Evolutionary conservation across 805 yeast species (phyloP).

Genomic region (Metschnikowia rubicola): DNA sequence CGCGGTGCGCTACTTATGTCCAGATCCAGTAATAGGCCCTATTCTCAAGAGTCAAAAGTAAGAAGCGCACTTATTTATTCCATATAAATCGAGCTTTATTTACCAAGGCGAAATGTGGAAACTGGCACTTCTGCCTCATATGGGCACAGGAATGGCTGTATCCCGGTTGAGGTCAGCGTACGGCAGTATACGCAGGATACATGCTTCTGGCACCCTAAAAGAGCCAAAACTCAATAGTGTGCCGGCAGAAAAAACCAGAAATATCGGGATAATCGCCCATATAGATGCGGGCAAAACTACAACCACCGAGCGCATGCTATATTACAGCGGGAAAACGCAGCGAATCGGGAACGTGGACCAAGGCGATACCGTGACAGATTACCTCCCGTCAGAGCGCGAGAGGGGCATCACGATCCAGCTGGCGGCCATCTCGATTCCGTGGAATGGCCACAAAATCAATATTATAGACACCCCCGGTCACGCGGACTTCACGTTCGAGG

Average conservation of each 20-base stretch:
- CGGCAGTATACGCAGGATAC: not conserved
- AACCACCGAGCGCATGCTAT: slow-evolving; percentile 94
- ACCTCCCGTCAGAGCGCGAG: slow-evolving; percentile 80
- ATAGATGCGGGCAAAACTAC: slow-evolving; percentile 99
- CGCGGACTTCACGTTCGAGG: slow-evolving; percentile 96
- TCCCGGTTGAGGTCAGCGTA: not conserved
- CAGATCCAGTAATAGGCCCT: too few species aligned
- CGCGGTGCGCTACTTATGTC: too few species aligned
- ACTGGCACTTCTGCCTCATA: too few species aligned
- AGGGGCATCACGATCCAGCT: slow-evolving; percentile 95
- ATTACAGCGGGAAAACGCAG: slow-evolving; percentile 74
- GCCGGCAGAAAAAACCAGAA: slow-evolving; percentile 49
- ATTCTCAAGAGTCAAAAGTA: too few species aligned
- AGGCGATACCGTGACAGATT: slow-evolving; percentile 96
- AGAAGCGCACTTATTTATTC: too few species aligned
- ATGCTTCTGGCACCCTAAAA: not conserved
- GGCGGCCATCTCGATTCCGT: slow-evolving; percentile 89
- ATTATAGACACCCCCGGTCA: slow-evolving; percentile 98
- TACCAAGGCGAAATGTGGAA: too few species aligned
- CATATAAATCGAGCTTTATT: too few species aligned
- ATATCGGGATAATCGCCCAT: slow-evolving; percentile 97
- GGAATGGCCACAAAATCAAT: slow-evolving; percentile 76
- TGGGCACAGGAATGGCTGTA: too few species aligned
- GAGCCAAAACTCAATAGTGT: slow-evolving; percentile 25
- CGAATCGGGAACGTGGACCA: slow-evolving; percentile 91